A percentile compares a stretch with the other conserved stretches of the same genome.
phyloP scores from a whole-genome alignment of 2,329 filamentous ascomycete species.

The Colletotrichum lentis region DNA sequence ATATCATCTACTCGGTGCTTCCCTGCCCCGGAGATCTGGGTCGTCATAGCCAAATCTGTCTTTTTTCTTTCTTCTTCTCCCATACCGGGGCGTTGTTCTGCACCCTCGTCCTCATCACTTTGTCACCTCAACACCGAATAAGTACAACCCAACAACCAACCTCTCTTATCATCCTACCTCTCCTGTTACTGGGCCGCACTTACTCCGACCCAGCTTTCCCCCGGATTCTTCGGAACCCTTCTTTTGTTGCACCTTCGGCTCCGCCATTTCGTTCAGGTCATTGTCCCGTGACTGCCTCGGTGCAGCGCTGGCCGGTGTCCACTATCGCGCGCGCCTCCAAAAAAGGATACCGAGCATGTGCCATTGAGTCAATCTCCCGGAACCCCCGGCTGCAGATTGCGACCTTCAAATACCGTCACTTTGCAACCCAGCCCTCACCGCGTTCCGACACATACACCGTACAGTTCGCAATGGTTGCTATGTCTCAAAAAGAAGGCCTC shows the following conservation, averaged over 20 bases:
- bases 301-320: constrained; percentile 31
- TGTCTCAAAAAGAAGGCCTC: constrained; percentile 32
- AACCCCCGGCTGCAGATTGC: constrained; percentile 32
- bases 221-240: constrained; percentile 8
- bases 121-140: constrained; percentile 14
- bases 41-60: constrained; percentile 16
- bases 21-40: constrained; percentile 9
- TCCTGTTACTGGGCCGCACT: constrained; percentile 1
- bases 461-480: constrained; percentile 22
- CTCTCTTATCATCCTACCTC: background rate
- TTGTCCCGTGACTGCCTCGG: constrained; percentile 30
- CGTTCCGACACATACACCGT: background rate
- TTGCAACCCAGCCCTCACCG: constrained; percentile 2
- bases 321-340: constrained; percentile 28
- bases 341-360: constrained; percentile 37
- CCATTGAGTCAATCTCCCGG: constrained; percentile 30
- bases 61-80: background rate
- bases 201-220: constrained; percentile 9
- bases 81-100: constrained; percentile 16
- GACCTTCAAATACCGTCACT: constrained; percentile 18
- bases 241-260: constrained; percentile 7
- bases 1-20: constrained; percentile 27
- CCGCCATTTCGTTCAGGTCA: constrained; percentile 16
- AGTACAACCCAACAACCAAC: constrained; percentile 2
- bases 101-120: constrained; percentile 1